These are phyloP conservation scores for Inga leiocalycina DNA, from an alignment of 306 rosid genomes.

Conservation along the genomic window DNA sequence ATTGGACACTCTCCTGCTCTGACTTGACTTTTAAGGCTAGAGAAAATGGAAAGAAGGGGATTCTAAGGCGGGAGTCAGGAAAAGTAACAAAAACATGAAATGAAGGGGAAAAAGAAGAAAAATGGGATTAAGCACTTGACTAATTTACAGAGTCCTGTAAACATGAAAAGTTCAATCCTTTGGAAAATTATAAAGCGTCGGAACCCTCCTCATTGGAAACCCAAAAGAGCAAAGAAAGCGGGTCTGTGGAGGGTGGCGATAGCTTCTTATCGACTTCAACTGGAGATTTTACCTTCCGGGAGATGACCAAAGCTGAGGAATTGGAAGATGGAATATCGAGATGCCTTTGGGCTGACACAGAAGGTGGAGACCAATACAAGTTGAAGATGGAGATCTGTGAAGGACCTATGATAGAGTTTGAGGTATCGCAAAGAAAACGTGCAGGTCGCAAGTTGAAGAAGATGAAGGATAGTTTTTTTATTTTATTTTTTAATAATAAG, in stretches of 20 bases:
- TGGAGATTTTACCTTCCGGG: not conserved
- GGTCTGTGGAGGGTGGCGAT: slow-evolving; percentile 14
- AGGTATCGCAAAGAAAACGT: too few relatives aligned
- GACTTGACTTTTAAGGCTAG: too few relatives aligned
- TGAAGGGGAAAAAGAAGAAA: not conserved
- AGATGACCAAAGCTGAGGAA: slow-evolving; percentile 13
- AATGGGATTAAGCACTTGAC: not conserved
- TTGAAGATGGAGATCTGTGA: not conserved
- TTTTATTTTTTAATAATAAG: too few relatives aligned
- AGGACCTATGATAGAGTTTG: too few relatives aligned
- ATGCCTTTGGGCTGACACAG: slow-evolving; percentile 25
- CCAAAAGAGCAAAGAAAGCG: slow-evolving; percentile 39
- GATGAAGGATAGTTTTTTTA: too few relatives aligned
- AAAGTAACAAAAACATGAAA: not conserved
- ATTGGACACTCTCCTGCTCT: too few relatives aligned
- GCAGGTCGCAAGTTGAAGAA: too few relatives aligned
- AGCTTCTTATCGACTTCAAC: not conserved
- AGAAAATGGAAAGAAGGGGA: not conserved
- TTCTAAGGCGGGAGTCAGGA: not conserved
- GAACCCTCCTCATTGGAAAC: slow-evolving; percentile 5
- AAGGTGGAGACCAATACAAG: not conserved
- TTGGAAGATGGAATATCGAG: slow-evolving; percentile 25
- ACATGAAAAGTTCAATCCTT: slow-evolving; percentile 26
- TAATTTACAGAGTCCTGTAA: slow-evolving; percentile 10
- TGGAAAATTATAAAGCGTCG: slow-evolving; percentile 11